phyloP scores from a whole-genome alignment of 768 basidiomycete genomes.

The Cytidiella melzeri region DNA sequence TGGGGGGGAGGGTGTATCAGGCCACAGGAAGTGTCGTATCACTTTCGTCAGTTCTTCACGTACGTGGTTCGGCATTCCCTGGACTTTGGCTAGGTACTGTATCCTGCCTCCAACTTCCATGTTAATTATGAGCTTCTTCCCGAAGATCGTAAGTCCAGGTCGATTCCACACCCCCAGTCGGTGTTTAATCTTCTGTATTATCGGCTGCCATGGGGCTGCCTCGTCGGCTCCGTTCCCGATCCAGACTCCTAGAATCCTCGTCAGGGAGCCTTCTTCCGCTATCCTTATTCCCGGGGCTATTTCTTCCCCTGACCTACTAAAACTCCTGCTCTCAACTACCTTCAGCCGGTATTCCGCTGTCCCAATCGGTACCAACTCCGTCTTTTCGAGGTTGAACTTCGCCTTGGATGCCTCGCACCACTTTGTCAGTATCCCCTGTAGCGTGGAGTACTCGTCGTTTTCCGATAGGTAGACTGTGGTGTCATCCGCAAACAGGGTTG shows the following conservation, averaged over 20 bases:
- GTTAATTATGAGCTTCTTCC: slow-evolving; percentile 14
- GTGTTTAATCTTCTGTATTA: slow-evolving; percentile 18
- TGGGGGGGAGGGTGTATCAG: background rate
- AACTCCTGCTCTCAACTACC: background rate
- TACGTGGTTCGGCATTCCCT: slow-evolving; percentile 24
- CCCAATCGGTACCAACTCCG: slow-evolving; percentile 20
- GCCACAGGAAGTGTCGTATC: slow-evolving; percentile 17
- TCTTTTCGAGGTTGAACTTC: slow-evolving; percentile 21
- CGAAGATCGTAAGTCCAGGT: slow-evolving; percentile 15
- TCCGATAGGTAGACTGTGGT: slow-evolving; percentile 16
- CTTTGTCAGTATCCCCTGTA: slow-evolving; percentile 9
- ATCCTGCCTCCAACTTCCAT: slow-evolving; percentile 16
- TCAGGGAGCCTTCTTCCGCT: slow-evolving; percentile 2
- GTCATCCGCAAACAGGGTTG: slow-evolving; percentile 24
- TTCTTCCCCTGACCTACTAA: background rate
- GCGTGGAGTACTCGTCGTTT: slow-evolving; percentile 13
- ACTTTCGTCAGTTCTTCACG: slow-evolving; percentile 13
- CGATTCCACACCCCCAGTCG: slow-evolving; percentile 10
- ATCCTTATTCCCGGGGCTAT: background rate
- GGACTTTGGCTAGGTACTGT: slow-evolving; percentile 26
- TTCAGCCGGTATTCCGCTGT: background rate
- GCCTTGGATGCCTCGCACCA: slow-evolving; percentile 22
- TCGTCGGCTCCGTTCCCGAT: slow-evolving; percentile 13
- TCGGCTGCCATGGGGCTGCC: slow-evolving; percentile 4
- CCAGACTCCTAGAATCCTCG: slow-evolving; percentile 15